Base-by-base conservation (phyloP, 2,329 filamentous ascomycete species). In the Celoporthe dispersa region DNA sequence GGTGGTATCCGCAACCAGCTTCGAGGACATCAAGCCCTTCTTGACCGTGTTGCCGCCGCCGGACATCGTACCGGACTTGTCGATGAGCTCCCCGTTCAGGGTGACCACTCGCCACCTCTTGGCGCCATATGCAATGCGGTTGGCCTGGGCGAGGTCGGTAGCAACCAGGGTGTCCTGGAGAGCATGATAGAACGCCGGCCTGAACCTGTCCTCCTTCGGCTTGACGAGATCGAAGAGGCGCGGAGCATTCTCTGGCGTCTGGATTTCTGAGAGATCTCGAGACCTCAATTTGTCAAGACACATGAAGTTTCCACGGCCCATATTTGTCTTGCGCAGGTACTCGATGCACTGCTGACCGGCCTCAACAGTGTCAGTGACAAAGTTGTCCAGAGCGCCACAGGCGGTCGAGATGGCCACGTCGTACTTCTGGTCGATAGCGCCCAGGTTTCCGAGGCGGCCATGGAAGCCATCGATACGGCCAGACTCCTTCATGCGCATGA, bases 351-450 rank as follows among this genome's bases (percentile, higher is more conserved):
- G 94, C 80, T 99, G 96, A 73, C 94, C 96, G 70, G 94, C 93
- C 76, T 98, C 96, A 19, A 98, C 95, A 0, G 93, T 94, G 76
- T 98, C 96, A 0, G 97, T 97, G 12, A 99, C 95, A 80, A 99
- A 94, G 78, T 98, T 97, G 80, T 99, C 94, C 12, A 99, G 88
- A 2, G 92, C 88, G 61, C 93, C 91, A 75, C 96, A 98, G 14
- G 96, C 97, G 0, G 96, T 99, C 0, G 97, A 99, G 71, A 99
- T 97, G n/a, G 96, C 96, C 59, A 99, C 90, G 77, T 99, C 96
- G 79, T 97, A 99, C 80, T 93, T 93, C 78, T 93, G 87, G 76
- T 99, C 94, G 74, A 99, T 99, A 0, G 93, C 91, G 59, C 96
- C 96, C 0, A 99, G 87, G 75, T 98, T 98, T 12, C 96, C 97